Conservation (phyloP, 1,284 basidiomycete species). For the Coniferiporia sulphurascens region DNA sequence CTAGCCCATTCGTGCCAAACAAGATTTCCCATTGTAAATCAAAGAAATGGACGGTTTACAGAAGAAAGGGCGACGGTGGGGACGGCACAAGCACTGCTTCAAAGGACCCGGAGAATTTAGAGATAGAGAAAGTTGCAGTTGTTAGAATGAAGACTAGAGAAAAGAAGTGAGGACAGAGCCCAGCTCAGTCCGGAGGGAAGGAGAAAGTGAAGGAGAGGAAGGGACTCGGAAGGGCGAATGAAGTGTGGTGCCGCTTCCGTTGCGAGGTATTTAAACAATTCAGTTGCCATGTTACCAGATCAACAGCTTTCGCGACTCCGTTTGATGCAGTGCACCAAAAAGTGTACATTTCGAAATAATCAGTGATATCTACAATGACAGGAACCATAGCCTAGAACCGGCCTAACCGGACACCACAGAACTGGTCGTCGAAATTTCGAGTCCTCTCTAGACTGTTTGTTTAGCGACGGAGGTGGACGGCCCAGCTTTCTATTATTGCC, state of each 20-base stretch:
- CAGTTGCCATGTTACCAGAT: slow-evolving; percentile 22
- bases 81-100: too few relatives aligned
- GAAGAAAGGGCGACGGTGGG: not conserved
- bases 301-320: not conserved
- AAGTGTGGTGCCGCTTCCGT: slow-evolving; percentile 29
- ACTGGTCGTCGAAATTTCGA: too few relatives aligned
- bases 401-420: too few relatives aligned
- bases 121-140: slow-evolving; percentile 14
- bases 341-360: not conserved
- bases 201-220: slow-evolving; percentile 32
- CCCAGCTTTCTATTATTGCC: too few relatives aligned
- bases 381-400: too few relatives aligned
- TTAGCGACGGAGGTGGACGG: too few relatives aligned
- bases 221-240: slow-evolving; percentile 16
- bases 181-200: slow-evolving; percentile 24
- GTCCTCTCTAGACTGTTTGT: too few relatives aligned
- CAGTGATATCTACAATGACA: not conserved
- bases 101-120: not conserved
- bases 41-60: not conserved
- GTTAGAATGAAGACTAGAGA: slow-evolving; percentile 19
- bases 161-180: slow-evolving; percentile 30
- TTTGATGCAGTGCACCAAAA: not conserved
- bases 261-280: slow-evolving; percentile 19
- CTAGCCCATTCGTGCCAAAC: slow-evolving; percentile 81
- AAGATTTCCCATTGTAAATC: slow-evolving; percentile 66